Evolutionary conservation across 441 rosid genomes (phyloP), one percentile per base, ranked within the genome.

Genomic region (Hura crepitans): DNA sequence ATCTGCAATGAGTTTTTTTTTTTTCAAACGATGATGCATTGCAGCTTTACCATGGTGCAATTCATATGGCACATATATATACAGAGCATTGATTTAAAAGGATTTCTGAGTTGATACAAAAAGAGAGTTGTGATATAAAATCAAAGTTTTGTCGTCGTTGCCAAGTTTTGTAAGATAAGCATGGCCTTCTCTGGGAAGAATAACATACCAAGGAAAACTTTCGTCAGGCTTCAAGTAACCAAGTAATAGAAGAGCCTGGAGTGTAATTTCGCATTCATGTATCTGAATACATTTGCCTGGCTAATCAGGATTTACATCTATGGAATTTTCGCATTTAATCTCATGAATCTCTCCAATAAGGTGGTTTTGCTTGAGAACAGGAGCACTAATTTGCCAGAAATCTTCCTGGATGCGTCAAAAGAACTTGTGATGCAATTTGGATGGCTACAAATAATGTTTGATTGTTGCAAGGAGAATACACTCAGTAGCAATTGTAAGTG

Each of bases 91-190:
- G 78, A 63, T 72, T 75, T 46, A 18, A 39, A 64, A 79, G 65
- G 70, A 74, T 50, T 66, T 39, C 20, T 65, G 76, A 71, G 67
- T 78, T 74, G 81, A 63, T 55, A 62, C 43, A 49, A 72, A 73
- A 58, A 46, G 66, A 53, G 72, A 65, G 35, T 65, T 72, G 69
- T 59, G 68, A 55, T 51, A 72, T 55, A 57, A 55, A 74, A 70
- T 18, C 61, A 62, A 37, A 66, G 71, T 78, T 39, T 78, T 76
- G 75, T 66, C 57, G 64, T 6, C 53, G 59, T 20, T 22, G 33
- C 64, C 65, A 56, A 69, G 65, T 72, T 76, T 78, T 81, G 78
- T 74, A 46, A 77, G 79, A 43, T 60, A 69, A 71, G 72, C 55
- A 51, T 47, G 72, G 72, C 58, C 43, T 43, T 78, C 56, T 17